Evolutionary conservation across 2,329 filamentous ascomycete species (phyloP).

Genomic region (Sordariomycetes sp.): DNA sequence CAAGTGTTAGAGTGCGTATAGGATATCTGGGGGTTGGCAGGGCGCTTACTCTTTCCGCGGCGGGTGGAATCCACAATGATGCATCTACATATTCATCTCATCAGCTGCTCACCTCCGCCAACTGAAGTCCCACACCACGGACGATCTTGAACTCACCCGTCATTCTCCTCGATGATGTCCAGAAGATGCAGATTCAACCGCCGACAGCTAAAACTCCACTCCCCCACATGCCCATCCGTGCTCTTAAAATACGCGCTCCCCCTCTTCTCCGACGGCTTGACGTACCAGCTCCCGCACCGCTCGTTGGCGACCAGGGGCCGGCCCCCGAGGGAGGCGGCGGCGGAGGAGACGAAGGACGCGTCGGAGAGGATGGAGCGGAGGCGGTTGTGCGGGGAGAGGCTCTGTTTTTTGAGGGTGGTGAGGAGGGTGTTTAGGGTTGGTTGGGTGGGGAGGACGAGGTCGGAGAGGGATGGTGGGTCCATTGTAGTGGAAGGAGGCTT

Average conservation of each 20-base stretch:
- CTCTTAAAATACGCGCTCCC: conserved; percentile 93
- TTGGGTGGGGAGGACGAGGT: conserved; percentile 37
- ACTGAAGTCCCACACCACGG: too few species aligned
- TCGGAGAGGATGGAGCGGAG: conserved; percentile 68
- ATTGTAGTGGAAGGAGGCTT: conserved; percentile 6
- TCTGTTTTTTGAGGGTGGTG: conserved; percentile 54
- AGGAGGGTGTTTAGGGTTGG: conserved; percentile 59
- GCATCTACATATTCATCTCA: conserved; percentile 38
- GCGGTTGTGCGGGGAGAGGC: conserved; percentile 69
- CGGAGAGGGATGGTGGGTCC: conserved; percentile 13
- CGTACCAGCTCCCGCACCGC: conserved; percentile 93
- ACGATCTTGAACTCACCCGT: conserved; percentile 57
- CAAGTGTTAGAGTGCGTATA: not conserved
- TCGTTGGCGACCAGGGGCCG: conserved; percentile 83
- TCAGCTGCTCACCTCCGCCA: not conserved
- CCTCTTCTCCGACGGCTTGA: conserved; percentile 47
- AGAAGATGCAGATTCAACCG: conserved; percentile 77
- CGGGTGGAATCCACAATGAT: conserved; percentile 90
- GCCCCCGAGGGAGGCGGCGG: conserved; percentile 33
- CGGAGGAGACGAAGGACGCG: conserved; percentile 55
- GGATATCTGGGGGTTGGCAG: not conserved
- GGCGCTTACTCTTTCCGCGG: conserved; percentile 61
- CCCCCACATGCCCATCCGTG: conserved; percentile 82
- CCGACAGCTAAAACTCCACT: conserved; percentile 82
- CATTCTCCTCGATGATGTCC: conserved; percentile 47